Evolutionary conservation across 1,284 basidiomycete species (phyloP).

Genomic region (Rhizoctonia solani): DNA sequence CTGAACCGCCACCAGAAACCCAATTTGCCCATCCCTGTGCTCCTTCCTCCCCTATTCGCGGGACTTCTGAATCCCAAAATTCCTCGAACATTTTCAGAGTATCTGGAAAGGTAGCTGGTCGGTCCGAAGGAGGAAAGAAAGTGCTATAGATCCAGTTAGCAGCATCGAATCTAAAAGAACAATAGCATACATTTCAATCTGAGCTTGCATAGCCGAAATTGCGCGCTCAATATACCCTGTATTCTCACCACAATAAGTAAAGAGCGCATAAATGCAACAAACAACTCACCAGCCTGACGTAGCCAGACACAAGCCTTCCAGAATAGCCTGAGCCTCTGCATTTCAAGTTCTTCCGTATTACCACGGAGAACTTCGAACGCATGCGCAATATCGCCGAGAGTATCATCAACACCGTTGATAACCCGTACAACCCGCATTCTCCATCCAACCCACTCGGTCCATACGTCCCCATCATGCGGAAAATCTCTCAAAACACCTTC

Average conservation of each 20-base stretch:
- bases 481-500: constrained; percentile 58
- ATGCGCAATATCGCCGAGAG: constrained; percentile 56
- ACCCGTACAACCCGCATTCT: constrained; percentile 49
- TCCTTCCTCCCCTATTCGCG: constrained; percentile 51
- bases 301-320: constrained; percentile 73
- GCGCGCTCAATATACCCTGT: constrained; percentile 53
- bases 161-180: too few species aligned
- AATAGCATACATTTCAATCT: constrained; percentile 50
- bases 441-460: constrained; percentile 80
- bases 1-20: constrained; percentile 32
- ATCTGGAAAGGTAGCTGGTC: constrained; percentile 40
- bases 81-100: constrained; percentile 48
- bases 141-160: constrained; percentile 45
- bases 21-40: constrained; percentile 49
- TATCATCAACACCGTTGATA: constrained; percentile 55
- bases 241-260: background rate
- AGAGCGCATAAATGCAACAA: background rate
- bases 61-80: constrained; percentile 54
- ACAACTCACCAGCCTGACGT: constrained; percentile 70
- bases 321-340: constrained; percentile 63
- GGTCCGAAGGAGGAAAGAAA: constrained; percentile 47
- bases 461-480: constrained; percentile 49
- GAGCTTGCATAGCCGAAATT: constrained; percentile 51
- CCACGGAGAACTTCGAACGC: constrained; percentile 50
- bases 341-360: constrained; percentile 51